phyloP scores from a whole-genome alignment of 148 eudicot genomes.

The Beta vulgaris region DNA sequence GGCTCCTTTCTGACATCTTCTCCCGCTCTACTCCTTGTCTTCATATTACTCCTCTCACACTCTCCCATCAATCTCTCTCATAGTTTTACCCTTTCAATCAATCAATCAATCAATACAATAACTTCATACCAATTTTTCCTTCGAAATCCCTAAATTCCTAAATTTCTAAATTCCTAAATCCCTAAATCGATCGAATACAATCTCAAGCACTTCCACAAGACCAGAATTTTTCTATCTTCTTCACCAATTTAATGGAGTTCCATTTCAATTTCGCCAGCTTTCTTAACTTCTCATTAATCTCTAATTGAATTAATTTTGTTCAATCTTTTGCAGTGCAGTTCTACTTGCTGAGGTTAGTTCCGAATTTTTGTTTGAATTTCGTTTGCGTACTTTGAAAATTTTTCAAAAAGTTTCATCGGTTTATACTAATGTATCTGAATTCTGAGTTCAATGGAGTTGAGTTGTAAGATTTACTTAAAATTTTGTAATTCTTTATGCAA shows the following conservation, averaged over 20 bases:
- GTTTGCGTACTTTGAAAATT: neutral
- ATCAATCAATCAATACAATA: neutral
- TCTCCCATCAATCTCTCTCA: neutral
- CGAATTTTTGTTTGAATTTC: neutral
- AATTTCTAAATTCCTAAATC: neutral
- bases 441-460: neutral
- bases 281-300: neutral
- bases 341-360: slow-evolving; percentile 25
- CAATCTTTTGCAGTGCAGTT: neutral
- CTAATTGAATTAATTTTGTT: neutral
- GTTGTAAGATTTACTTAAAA: neutral
- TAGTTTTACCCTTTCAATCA: neutral
- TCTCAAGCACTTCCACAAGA: neutral
- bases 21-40: slow-evolving; percentile 24
- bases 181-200: neutral
- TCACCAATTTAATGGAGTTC: neutral
- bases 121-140: neutral
- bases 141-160: neutral
- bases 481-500: neutral
- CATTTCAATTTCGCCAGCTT: neutral
- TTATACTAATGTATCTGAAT: neutral
- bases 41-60: neutral
- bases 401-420: neutral
- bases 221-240: neutral
- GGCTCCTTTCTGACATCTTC: slow-evolving; percentile 21